Percentiles rank a stretch among this genome's conserved stretches.
Evolutionary conservation across 2,329 filamentous ascomycete genomes (phyloP).

Genomic region (Colletotrichum paranaense): DNA sequence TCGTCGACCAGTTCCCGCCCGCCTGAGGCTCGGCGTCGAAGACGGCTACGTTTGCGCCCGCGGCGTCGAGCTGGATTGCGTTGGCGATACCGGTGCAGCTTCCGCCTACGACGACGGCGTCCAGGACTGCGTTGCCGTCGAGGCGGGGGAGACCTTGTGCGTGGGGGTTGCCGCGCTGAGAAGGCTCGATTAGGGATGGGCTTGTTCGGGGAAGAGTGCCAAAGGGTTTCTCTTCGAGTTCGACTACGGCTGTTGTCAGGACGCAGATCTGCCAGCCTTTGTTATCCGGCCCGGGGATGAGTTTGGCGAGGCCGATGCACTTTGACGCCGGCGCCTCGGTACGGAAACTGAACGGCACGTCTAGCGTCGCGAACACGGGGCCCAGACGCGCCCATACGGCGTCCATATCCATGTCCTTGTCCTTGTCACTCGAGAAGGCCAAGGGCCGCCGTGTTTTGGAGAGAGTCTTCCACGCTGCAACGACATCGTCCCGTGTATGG

Average conservation of each 20-base stretch:
- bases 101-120: constrained; percentile 22
- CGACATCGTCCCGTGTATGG: neutral
- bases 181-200: neutral
- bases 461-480: constrained; percentile 10
- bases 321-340: neutral
- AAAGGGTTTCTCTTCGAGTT: constrained; percentile 4
- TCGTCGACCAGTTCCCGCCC: constrained; percentile 24
- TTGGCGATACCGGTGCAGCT: constrained; percentile 29
- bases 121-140: neutral
- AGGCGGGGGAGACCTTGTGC: constrained; percentile 22
- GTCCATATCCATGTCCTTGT: neutral
- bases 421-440: neutral
- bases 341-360: constrained; percentile 21
- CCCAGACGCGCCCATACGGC: neutral
- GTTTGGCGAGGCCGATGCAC: constrained; percentile 12
- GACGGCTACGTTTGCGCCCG: neutral
- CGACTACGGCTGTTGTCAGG: constrained; percentile 7
- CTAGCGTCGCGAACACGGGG: neutral
- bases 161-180: neutral
- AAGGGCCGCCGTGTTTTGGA: neutral
- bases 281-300: neutral
- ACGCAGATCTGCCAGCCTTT: neutral
- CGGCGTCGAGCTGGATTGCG: constrained; percentile 20
- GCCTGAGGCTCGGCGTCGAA: constrained; percentile 9
- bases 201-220: neutral